A percentile compares a stretch with the other conserved stretches of the same genome.
phyloP scores from a whole-genome alignment of 345 rosid species.

The Moricandia arvensis region DNA sequence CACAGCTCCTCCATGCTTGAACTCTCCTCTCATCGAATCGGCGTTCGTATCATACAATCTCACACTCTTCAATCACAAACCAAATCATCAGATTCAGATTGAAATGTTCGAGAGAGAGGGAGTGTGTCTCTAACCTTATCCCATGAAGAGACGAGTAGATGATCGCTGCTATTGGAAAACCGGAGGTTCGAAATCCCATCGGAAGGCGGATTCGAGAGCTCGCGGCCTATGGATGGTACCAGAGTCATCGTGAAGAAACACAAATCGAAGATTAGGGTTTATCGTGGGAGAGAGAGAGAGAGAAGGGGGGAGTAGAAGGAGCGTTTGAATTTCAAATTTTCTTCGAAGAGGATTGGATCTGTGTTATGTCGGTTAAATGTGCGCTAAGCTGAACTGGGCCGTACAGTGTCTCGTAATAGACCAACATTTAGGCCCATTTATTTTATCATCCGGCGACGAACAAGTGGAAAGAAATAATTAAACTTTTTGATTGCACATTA shows the following conservation, averaged over 20 bases:
- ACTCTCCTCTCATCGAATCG: slow-evolving; percentile 77
- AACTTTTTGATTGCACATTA: no score
- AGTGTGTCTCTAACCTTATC: slow-evolving; percentile 58
- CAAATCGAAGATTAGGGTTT: slow-evolving; percentile 7
- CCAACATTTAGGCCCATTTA: background rate
- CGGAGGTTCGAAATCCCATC: slow-evolving; percentile 96
- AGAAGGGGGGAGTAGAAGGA: slow-evolving; percentile 2
- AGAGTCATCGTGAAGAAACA: slow-evolving; percentile 41
- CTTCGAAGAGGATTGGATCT: background rate
- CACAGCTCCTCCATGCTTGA: slow-evolving; percentile 86
- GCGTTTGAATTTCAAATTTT: slow-evolving; percentile 26
- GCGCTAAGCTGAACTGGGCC: background rate
- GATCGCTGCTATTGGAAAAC: slow-evolving; percentile 91
- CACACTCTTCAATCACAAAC: slow-evolving; percentile 48
- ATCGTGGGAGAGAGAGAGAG: background rate
- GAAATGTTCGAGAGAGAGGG: no score
- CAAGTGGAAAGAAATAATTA: no score
- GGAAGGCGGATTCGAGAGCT: slow-evolving; percentile 78
- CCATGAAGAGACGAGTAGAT: slow-evolving; percentile 96
- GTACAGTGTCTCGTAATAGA: background rate
- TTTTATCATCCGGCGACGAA: no score
- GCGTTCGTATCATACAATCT: slow-evolving; percentile 80
- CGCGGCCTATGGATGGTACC: slow-evolving; percentile 64
- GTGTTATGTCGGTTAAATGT: background rate
- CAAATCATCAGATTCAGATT: background rate